phyloP scores from a whole-genome alignment of 176 grass and related monocot species.

The Zoysia pacifica region DNA sequence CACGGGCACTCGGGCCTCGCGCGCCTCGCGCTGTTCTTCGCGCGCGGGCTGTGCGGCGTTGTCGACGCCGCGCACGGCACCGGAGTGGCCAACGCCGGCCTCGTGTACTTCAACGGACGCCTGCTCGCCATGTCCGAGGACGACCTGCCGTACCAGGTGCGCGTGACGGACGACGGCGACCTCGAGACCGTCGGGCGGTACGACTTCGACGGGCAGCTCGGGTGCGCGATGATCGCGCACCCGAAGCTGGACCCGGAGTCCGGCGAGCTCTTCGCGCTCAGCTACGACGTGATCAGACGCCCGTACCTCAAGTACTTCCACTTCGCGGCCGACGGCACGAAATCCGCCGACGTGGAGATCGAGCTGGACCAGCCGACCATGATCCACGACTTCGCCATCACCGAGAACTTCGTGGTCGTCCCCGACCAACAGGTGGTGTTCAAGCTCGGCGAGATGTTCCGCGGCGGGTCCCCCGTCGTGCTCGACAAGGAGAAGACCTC shows the following conservation, averaged over 20 bases:
- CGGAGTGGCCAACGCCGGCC: conserved; percentile 89
- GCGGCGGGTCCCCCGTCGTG: conserved; percentile 77
- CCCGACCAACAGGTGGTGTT: conserved; percentile 94
- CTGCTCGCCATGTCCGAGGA: conserved; percentile 99
- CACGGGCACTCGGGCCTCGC: conserved; percentile 84
- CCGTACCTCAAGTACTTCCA: conserved; percentile 85
- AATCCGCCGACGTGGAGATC: conserved; percentile 74
- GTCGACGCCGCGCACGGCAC: conserved; percentile 62
- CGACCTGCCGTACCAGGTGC: conserved; percentile 84
- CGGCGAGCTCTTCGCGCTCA: conserved; percentile 81
- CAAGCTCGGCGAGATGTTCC: conserved; percentile 80
- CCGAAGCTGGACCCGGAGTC: conserved; percentile 68
- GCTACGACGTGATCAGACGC: conserved; percentile 75
- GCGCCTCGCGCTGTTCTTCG: conserved; percentile 66
- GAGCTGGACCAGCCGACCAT: conserved; percentile 79
- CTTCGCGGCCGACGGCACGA: conserved; percentile 56
- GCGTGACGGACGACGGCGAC: conserved; percentile 53
- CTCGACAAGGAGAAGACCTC: conserved; percentile 71
- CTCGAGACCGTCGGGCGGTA: conserved; percentile 54
- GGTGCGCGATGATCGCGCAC: conserved; percentile 74
- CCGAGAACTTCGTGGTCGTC: conserved; percentile 73
- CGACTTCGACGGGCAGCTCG: conserved; percentile 80
- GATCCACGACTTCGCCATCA: conserved; percentile 98
- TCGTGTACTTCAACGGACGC: conserved; percentile 74
- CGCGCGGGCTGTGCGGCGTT: conserved; percentile 57